A percentile compares a stretch with the other conserved stretches of the same genome.
These are phyloP conservation scores for Mucor indicus DNA, from an alignment of 371 early-diverging fungal species.

Conservation along the genomic window DNA sequence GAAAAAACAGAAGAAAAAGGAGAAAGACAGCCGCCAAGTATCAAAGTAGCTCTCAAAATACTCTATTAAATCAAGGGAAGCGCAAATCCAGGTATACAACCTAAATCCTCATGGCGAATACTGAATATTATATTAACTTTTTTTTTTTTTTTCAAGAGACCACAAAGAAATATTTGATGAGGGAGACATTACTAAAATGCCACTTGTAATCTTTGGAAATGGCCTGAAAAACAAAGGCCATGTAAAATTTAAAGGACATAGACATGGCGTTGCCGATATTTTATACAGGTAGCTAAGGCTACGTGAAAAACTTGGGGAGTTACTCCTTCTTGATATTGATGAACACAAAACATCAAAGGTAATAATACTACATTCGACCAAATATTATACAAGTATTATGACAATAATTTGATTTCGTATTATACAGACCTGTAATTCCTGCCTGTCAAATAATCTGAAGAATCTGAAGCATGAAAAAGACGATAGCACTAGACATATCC, in stretches of 20 bases:
- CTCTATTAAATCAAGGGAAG: too few relatives aligned
- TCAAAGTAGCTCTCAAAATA: background rate
- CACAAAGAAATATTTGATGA: background rate
- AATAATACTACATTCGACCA: too few relatives aligned
- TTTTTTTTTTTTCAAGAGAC: too few relatives aligned
- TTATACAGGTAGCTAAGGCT: background rate
- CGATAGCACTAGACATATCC: too few relatives aligned
- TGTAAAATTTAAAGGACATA: background rate
- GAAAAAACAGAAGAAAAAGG: too few relatives aligned
- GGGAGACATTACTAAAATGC: background rate
- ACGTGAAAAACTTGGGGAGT: background rate
- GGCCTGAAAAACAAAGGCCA: background rate
- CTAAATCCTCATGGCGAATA: too few relatives aligned
- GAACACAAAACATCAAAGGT: background rate
- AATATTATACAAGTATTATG: too few relatives aligned
- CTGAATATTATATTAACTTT: background rate
- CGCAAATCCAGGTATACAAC: too few relatives aligned
- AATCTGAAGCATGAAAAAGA: too few relatives aligned
- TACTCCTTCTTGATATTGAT: background rate
- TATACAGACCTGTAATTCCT: too few relatives aligned
- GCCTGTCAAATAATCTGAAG: too few relatives aligned
- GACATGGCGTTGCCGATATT: background rate
- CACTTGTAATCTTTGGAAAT: background rate
- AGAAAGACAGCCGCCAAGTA: background rate
- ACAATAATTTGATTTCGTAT: too few relatives aligned